These are phyloP conservation scores for Euphorbia schlechtendalii DNA, from an alignment of 441 rosid genomes.

Conservation along the genomic window DNA sequence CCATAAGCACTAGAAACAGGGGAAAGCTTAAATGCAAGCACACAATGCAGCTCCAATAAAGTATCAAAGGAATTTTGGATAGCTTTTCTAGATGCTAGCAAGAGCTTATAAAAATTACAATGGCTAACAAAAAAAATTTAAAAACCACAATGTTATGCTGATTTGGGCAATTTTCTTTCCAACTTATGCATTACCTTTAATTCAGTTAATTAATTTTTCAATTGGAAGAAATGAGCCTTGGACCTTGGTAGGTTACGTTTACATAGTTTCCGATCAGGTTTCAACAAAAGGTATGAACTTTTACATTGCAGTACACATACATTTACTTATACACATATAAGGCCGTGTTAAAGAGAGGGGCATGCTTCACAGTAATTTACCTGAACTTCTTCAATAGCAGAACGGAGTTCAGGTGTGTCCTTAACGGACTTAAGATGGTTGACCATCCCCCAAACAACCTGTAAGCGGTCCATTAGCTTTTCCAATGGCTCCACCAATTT, in stretches of 20 bases:
- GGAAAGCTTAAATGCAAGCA: not conserved
- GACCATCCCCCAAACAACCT: slow-evolving; percentile 69
- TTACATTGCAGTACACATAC: not conserved
- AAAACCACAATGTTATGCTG: not conserved
- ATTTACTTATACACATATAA: too few species aligned
- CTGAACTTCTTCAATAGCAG: slow-evolving; percentile 91
- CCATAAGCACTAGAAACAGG: slow-evolving; percentile 17
- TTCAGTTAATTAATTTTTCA: too few species aligned
- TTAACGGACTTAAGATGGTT: slow-evolving; percentile 76
- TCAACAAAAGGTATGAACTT: not conserved
- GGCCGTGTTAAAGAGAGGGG: not conserved
- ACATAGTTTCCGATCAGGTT: not conserved
- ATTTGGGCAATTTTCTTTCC: too few species aligned
- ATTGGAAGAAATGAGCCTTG: too few species aligned
- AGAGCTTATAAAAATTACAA: not conserved
- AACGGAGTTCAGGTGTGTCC: slow-evolving; percentile 76
- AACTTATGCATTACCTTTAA: too few species aligned
- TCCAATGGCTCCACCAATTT: slow-evolving; percentile 82
- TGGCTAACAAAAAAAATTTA: not conserved
- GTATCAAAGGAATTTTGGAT: not conserved
- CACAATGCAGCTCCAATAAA: slow-evolving; percentile 3
- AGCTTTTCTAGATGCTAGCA: not conserved
- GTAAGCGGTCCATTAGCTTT: slow-evolving; percentile 53
- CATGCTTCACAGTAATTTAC: slow-evolving; percentile 21
- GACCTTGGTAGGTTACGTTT: not conserved